phyloP scores from a whole-genome alignment of 345 rosid species.

The Cardamine occulta region DNA sequence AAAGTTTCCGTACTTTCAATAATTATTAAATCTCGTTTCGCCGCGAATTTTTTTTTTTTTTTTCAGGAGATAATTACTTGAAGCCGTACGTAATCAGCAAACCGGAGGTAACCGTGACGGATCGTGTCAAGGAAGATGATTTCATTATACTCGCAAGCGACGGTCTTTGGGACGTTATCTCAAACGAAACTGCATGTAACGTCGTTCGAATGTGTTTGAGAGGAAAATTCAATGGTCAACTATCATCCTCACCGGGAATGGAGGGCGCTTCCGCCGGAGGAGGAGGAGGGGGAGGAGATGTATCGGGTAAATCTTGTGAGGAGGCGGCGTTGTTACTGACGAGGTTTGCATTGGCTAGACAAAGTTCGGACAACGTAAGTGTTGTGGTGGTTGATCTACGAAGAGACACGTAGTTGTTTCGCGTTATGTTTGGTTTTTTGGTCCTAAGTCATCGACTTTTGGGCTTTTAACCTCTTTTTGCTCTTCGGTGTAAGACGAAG shows the following conservation, averaged over 20 bases:
- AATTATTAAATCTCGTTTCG: conserved; percentile 5
- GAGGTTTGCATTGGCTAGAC: conserved; percentile 81
- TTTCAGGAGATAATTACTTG: conserved; percentile 81
- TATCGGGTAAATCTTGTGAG: conserved; percentile 56
- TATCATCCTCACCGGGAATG: conserved; percentile 29
- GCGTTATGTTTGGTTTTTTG: conserved; percentile 31
- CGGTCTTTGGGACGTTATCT: conserved; percentile 94
- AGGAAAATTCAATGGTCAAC: conserved; percentile 18
- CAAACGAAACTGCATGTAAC: conserved; percentile 79
- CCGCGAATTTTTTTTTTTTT: background rate
- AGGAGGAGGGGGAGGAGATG: conserved; percentile 21
- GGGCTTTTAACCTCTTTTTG: conserved; percentile 34
- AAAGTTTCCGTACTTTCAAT: conserved; percentile 13
- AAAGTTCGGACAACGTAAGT: conserved; percentile 84
- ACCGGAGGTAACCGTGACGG: conserved; percentile 75
- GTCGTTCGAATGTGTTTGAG: conserved; percentile 72
- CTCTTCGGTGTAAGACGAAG: conserved; percentile 37
- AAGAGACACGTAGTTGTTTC: conserved; percentile 51
- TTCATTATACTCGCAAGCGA: conserved; percentile 83
- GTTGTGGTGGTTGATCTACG: conserved; percentile 89
- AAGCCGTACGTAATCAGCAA: conserved; percentile 84
- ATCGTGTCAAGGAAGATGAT: conserved; percentile 70
- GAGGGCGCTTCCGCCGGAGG: background rate
- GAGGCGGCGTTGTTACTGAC: conserved; percentile 75
- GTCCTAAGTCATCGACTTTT: conserved; percentile 37